phyloP scores from a whole-genome alignment of 805 yeast genomes.

The Candida stauntonica region DNA sequence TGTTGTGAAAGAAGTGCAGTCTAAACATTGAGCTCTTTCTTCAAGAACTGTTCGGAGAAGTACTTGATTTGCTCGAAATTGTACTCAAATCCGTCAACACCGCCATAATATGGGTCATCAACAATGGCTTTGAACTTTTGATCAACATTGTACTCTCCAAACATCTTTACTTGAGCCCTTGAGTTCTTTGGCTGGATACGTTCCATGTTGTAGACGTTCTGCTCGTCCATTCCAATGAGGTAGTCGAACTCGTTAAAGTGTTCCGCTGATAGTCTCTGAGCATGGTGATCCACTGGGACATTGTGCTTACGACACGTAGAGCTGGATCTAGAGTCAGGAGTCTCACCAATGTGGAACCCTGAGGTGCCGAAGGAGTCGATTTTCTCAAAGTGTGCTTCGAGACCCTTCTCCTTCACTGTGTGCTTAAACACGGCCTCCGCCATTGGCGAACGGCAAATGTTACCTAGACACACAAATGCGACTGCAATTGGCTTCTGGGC shows the following conservation, averaged over 20 bases:
- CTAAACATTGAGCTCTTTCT: slow-evolving; percentile 35
- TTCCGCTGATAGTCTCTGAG: slow-evolving; percentile 56
- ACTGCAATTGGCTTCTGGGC: slow-evolving; percentile 44
- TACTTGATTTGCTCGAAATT: slow-evolving; percentile 72
- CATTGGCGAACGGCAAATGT: slow-evolving; percentile 96
- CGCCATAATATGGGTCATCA: slow-evolving; percentile 93
- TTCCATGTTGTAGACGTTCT: slow-evolving; percentile 48
- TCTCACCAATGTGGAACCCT: slow-evolving; percentile 77
- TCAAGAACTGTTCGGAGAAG: slow-evolving; percentile 68
- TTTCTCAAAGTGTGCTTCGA: slow-evolving; percentile 37
- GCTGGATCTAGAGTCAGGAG: slow-evolving; percentile 73
- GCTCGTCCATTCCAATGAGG: slow-evolving; percentile 66
- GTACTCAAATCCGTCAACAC: slow-evolving; percentile 72
- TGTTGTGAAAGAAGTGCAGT: background rate
- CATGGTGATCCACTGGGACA: slow-evolving; percentile 69
- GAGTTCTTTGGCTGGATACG: slow-evolving; percentile 47
- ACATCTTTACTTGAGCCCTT: slow-evolving; percentile 50
- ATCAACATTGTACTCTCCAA: slow-evolving; percentile 78
- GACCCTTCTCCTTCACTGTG: slow-evolving; percentile 49
- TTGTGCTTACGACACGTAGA: slow-evolving; percentile 65
- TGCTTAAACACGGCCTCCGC: slow-evolving; percentile 89
- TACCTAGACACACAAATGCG: slow-evolving; percentile 89
- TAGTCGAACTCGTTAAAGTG: slow-evolving; percentile 62
- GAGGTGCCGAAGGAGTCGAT: slow-evolving; percentile 91
- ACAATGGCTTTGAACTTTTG: slow-evolving; percentile 50